Evolutionary conservation across 352 stramenopile species (phyloP).

Genomic region (Phytophthora foliorum): DNA sequence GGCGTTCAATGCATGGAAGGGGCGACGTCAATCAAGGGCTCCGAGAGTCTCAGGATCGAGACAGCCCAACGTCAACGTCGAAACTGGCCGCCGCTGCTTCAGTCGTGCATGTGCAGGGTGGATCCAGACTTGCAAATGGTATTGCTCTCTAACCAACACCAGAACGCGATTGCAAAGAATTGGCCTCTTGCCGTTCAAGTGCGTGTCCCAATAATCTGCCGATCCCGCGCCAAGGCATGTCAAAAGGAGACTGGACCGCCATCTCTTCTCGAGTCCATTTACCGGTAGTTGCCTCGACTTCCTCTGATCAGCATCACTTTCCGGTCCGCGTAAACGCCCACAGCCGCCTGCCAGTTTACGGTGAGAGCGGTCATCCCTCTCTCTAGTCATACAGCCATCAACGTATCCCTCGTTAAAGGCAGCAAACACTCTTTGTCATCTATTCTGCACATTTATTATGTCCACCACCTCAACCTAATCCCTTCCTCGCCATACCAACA

Average conservation of each 20-base stretch:
- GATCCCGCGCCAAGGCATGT: slow-evolving; percentile 5
- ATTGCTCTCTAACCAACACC: no score
- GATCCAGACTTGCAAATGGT: no score
- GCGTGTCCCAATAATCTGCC: slow-evolving; percentile 1
- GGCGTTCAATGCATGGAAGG: slow-evolving; percentile 24
- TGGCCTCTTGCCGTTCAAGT: background rate
- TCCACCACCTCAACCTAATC: background rate
- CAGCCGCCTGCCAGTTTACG: background rate
- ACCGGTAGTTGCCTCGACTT: background rate
- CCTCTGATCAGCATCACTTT: no score
- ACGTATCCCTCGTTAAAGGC: background rate
- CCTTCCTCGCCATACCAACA: background rate
- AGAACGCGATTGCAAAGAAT: background rate
- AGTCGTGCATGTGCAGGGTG: no score
- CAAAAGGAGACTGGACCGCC: background rate
- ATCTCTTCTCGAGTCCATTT: slow-evolving; percentile 5
- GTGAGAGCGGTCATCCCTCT: slow-evolving; percentile 8
- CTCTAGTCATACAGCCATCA: background rate
- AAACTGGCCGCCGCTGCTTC: no score
- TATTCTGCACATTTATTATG: background rate
- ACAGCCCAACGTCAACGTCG: no score
- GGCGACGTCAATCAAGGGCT: no score
- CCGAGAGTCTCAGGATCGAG: no score
- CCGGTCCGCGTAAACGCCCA: slow-evolving; percentile 4
- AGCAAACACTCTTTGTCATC: background rate